Base-by-base conservation (phyloP, 2,329 filamentous ascomycete genomes). In the Lecanicillium sp. region DNA sequence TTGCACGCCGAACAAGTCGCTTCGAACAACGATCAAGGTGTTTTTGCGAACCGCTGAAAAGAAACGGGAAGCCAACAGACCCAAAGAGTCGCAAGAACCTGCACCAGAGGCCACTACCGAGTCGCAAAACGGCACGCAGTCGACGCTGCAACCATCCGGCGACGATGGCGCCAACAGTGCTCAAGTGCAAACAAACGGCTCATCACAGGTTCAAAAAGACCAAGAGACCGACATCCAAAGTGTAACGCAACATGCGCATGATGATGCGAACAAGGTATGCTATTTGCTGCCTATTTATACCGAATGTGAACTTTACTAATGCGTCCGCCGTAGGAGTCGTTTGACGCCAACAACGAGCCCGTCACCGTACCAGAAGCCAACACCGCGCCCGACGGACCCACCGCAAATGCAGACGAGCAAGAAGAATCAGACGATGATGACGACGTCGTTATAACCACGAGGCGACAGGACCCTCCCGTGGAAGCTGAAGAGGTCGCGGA, bases 41-140 rank as follows among this genome's bases (percentile, higher is more conserved):
- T 98, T 94, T 55, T 64, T 98, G 35, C 85, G 89, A 52, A 94
- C 83, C 0, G 85, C 88, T 49, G 85, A 94, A 60, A 94, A 94
- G 71, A 94, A 94, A 62, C 76, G 84, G 45, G 83, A 89, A 51
- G 75, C 78, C 36, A 70, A 69, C 31, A 71, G 75, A 32, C 63
- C 68, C 0, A 77, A 73, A 47, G 64, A 74, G 41, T 45, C 54
- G 4, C 64, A 65, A 37, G 63, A 56, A 25, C 61, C 60, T 22
- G 52, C 62, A 3, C 61, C 65, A 4, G 48, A 53, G 17, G 62
- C 63, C 0, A 64, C 70, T 3, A 53, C 64, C 30, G 70, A 71
- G 38, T 53, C 63, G 13, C 50, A 56, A 5, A 57, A 59, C 20
- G 56, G 58, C 4, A 49, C 52, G 8, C 51, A 58, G 22, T 49